A percentile compares a stretch with the other conserved stretches of the same genome.
These are phyloP conservation scores for Carex cristatella DNA, from an alignment of 176 grass and related monocot species.

Conservation along the genomic window DNA sequence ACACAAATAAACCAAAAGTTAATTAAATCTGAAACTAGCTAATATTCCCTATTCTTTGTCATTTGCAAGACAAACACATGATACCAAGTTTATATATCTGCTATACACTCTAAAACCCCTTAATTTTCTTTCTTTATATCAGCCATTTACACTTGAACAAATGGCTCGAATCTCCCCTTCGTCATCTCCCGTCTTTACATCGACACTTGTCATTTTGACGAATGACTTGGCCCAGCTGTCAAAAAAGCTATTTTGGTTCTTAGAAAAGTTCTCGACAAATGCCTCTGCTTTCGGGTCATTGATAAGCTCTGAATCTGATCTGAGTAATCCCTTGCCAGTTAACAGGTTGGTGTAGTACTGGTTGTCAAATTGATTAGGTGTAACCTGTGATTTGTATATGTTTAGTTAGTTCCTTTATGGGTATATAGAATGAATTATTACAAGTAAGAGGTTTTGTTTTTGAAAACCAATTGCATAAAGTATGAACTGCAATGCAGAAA, in stretches of 20 bases:
- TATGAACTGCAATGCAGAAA: not conserved
- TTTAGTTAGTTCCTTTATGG: not conserved
- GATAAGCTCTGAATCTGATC: constrained; percentile 67
- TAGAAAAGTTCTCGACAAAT: constrained; percentile 44
- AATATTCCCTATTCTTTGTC: not conserved
- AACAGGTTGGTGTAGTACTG: constrained; percentile 78
- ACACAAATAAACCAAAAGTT: not conserved
- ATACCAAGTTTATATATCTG: constrained; percentile 6
- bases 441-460: no score
- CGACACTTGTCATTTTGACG: constrained; percentile 48
- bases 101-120: not conserved
- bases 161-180: constrained; percentile 57
- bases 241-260: constrained; percentile 70
- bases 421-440: not conserved
- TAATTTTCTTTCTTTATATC: not conserved
- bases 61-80: not conserved
- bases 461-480: no score
- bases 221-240: constrained; percentile 66
- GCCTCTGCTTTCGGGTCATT: constrained; percentile 49
- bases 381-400: constrained; percentile 21
- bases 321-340: constrained; percentile 55
- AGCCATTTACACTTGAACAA: constrained; percentile 62
- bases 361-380: constrained; percentile 64
- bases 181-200: constrained; percentile 57
- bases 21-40: not conserved